phyloP scores from a whole-genome alignment of 164 flowering plant genomes.

The Sedum album region DNA sequence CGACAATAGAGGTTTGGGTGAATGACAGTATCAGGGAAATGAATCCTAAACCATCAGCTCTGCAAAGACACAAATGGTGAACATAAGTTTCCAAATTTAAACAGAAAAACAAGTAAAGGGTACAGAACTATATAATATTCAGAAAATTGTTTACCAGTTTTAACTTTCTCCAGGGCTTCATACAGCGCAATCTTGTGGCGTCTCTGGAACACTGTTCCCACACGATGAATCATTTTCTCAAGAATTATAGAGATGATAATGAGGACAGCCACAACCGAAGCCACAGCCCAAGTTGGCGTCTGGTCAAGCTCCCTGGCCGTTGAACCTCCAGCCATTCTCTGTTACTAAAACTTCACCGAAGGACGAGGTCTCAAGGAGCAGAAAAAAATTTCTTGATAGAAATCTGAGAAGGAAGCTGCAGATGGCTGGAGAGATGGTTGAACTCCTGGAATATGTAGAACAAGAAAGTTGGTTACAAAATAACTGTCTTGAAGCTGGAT shows the following conservation, averaged over 20 bases:
- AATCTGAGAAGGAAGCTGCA: neutral
- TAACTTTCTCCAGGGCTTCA: neutral
- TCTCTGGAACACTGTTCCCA: constrained; percentile 2
- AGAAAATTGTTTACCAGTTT: neutral
- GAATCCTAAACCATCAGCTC: neutral
- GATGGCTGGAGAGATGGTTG: neutral
- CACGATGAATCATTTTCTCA: constrained; percentile 54
- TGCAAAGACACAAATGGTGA: neutral
- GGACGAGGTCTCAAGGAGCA: neutral
- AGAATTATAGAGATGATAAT: constrained; percentile 53
- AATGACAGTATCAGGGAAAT: constrained; percentile 4
- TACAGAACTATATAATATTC: neutral
- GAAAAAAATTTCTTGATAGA: neutral
- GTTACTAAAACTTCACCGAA: neutral
- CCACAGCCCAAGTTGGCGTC: constrained; percentile 91
- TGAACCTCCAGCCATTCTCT: neutral
- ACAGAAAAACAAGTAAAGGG: neutral
- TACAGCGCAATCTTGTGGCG: neutral
- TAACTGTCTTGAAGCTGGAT: constrained; percentile 4
- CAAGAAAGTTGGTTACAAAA: neutral
- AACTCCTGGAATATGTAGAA: neutral
- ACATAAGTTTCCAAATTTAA: neutral
- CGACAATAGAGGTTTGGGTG: neutral
- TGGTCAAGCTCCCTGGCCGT: constrained; percentile 41
- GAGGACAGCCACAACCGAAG: constrained; percentile 54